Evolutionary conservation across 345 rosid genomes (phyloP).

Genomic region (Arabidopsis arenosa): DNA sequence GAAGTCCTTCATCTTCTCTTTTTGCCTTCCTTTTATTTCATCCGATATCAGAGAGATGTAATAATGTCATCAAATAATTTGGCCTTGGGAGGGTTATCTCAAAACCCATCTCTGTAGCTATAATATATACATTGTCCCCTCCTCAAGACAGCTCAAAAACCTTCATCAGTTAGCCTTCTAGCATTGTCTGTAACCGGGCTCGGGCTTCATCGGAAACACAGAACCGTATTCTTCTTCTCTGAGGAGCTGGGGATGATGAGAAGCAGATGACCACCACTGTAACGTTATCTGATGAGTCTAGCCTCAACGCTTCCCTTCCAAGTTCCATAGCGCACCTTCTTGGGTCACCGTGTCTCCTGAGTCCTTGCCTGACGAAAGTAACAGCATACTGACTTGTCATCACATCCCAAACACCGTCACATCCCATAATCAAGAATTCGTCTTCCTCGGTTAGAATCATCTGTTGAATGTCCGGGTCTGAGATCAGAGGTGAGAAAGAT

Average conservation of each 20-base stretch:
- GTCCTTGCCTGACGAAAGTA: slow-evolving; percentile 63
- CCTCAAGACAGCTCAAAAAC: slow-evolving; percentile 24
- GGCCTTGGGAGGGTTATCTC: slow-evolving; percentile 12
- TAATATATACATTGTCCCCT: slow-evolving; percentile 31
- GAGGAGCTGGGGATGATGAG: slow-evolving; percentile 52
- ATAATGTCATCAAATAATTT: slow-evolving; percentile 29
- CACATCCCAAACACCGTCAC: slow-evolving; percentile 90
- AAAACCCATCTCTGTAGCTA: slow-evolving; percentile 20
- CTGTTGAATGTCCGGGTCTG: slow-evolving; percentile 81
- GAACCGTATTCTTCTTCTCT: slow-evolving; percentile 53
- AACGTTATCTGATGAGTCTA: slow-evolving; percentile 65
- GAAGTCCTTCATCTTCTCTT: slow-evolving; percentile 16
- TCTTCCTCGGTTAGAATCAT: slow-evolving; percentile 66
- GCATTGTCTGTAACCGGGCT: slow-evolving; percentile 32
- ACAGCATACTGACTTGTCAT: slow-evolving; percentile 82
- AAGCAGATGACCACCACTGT: slow-evolving; percentile 81
- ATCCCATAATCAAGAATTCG: slow-evolving; percentile 79
- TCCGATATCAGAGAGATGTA: slow-evolving; percentile 30
- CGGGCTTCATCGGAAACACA: slow-evolving; percentile 74
- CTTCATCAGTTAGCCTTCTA: slow-evolving; percentile 30
- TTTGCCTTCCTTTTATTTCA: slow-evolving; percentile 26
- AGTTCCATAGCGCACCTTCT: slow-evolving; percentile 69
- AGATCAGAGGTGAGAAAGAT: slow-evolving; percentile 71
- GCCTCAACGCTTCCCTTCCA: slow-evolving; percentile 72
- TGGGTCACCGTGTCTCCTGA: slow-evolving; percentile 77